phyloP scores from a whole-genome alignment of 1,139 yeast species.

The Pichia sp. region DNA sequence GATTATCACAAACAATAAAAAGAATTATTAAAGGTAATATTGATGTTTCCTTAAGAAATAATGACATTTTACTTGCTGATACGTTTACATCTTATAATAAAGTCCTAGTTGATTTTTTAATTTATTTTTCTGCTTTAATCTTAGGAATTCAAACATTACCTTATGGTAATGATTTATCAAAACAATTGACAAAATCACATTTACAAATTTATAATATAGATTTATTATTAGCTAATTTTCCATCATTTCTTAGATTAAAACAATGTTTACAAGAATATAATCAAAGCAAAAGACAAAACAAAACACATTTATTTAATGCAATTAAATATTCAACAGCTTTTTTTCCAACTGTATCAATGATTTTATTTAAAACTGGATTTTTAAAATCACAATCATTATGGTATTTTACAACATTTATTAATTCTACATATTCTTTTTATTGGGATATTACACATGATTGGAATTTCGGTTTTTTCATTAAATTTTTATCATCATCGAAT shows the following conservation, averaged over 20 bases:
- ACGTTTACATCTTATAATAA: conserved; percentile 73
- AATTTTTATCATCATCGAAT: conserved; percentile 20
- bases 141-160: conserved; percentile 33
- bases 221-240: conserved; percentile 45
- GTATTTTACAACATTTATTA: conserved; percentile 50
- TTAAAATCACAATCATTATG: conserved; percentile 33
- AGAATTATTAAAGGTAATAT: conserved; percentile 54
- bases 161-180: conserved; percentile 15
- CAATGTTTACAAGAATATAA: conserved; percentile 75
- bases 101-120: conserved; percentile 63
- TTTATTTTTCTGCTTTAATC: conserved; percentile 38
- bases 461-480: conserved; percentile 57
- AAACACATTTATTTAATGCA: conserved; percentile 59
- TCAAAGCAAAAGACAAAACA: conserved; percentile 39
- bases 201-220: conserved; percentile 36
- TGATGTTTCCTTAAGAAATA: conserved; percentile 55
- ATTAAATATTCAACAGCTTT: conserved; percentile 67
- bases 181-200: conserved; percentile 23
- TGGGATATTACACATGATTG: conserved; percentile 94
- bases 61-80: conserved; percentile 77
- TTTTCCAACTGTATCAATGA: conserved; percentile 51
- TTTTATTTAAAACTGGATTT: conserved; percentile 31
- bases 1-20: conserved; percentile 43
- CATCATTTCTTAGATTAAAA: conserved; percentile 63
- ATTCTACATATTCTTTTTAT: conserved; percentile 68